phyloP scores from a whole-genome alignment of 768 basidiomycete genomes.

The Lactarius hatsudake region DNA sequence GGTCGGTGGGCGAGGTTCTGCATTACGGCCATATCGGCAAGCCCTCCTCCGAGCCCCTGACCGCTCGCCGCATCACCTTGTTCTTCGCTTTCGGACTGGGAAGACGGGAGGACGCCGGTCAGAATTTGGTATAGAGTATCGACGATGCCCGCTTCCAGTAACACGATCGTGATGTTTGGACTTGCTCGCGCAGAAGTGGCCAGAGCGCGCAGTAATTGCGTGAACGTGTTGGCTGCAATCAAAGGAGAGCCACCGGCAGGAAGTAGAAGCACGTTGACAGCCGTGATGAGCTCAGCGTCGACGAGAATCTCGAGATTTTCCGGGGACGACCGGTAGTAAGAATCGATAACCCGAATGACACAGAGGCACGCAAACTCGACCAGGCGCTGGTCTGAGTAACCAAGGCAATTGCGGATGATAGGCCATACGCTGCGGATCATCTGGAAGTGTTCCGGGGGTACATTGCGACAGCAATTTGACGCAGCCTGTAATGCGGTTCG shows the following conservation, averaged over 20 bases:
- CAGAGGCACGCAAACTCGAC: slow-evolving; percentile 96
- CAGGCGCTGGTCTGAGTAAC: slow-evolving; percentile 92
- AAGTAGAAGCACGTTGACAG: slow-evolving; percentile 80
- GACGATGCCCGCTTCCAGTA: slow-evolving; percentile 91
- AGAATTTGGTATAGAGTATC: slow-evolving; percentile 92
- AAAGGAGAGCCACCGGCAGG: slow-evolving; percentile 86
- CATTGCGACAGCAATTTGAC: slow-evolving; percentile 93
- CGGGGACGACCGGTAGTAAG: slow-evolving; percentile 79
- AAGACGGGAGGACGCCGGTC: slow-evolving; percentile 86
- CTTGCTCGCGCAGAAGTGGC: slow-evolving; percentile 87
- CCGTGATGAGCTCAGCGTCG: slow-evolving; percentile 72
- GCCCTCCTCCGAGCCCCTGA: slow-evolving; percentile 81
- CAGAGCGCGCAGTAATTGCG: slow-evolving; percentile 79
- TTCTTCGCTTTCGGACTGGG: slow-evolving; percentile 50
- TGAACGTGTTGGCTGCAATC: slow-evolving; percentile 85
- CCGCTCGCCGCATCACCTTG: slow-evolving; percentile 60
- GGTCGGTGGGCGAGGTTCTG: slow-evolving; percentile 95
- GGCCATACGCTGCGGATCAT: slow-evolving; percentile 91
- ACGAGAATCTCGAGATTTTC: slow-evolving; percentile 87
- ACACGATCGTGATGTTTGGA: slow-evolving; percentile 78
- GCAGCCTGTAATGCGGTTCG: slow-evolving; percentile 95
- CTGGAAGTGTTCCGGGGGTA: slow-evolving; percentile 82
- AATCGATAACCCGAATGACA: slow-evolving; percentile 91
- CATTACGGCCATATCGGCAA: slow-evolving; percentile 97
- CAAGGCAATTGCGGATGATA: slow-evolving; percentile 87